Evolutionary conservation across 2,329 filamentous ascomycete species (phyloP).

Genomic region (Sporothrix curviconia): DNA sequence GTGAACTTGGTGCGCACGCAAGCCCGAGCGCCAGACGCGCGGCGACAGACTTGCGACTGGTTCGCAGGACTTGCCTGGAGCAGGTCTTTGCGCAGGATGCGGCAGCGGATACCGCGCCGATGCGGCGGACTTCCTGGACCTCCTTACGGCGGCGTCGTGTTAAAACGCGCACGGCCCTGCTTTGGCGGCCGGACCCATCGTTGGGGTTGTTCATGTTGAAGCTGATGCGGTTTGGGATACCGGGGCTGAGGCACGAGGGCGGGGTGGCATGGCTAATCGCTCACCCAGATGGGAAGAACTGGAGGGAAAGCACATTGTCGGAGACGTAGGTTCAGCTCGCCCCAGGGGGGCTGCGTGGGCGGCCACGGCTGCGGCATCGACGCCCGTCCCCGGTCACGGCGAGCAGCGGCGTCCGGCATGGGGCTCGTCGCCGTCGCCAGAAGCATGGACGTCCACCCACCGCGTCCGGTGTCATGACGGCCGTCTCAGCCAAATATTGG

Average conservation of each 20-base stretch:
- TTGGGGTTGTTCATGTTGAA: slow-evolving; percentile 49
- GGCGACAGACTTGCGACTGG: slow-evolving; percentile 57
- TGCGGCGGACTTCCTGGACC: slow-evolving; percentile 58
- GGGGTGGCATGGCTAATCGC: slow-evolving; percentile 1
- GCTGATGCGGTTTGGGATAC: slow-evolving; percentile 36
- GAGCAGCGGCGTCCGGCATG: slow-evolving; percentile 11
- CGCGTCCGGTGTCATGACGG: slow-evolving; percentile 12
- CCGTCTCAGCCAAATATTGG: slow-evolving; percentile 8
- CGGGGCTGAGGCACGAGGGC: slow-evolving; percentile 9
- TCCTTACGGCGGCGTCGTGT: slow-evolving; percentile 53
- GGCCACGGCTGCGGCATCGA: slow-evolving; percentile 18
- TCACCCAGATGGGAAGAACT: slow-evolving; percentile 19
- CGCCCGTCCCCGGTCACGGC: background rate
- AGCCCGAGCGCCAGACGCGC: slow-evolving; percentile 57
- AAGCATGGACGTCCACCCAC: background rate
- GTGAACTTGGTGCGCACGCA: slow-evolving; percentile 57
- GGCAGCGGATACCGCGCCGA: slow-evolving; percentile 59
- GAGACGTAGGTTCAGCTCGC: slow-evolving; percentile 47
- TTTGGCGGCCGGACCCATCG: slow-evolving; percentile 37
- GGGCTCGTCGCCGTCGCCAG: slow-evolving; percentile 7
- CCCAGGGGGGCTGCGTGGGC: slow-evolving; percentile 44
- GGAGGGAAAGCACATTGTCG: slow-evolving; percentile 24
- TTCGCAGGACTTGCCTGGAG: slow-evolving; percentile 58
- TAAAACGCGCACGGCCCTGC: slow-evolving; percentile 52
- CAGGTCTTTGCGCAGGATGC: slow-evolving; percentile 61